phyloP scores from a whole-genome alignment of 441 rosid genomes.

The Pelargonium cotyledonis region DNA sequence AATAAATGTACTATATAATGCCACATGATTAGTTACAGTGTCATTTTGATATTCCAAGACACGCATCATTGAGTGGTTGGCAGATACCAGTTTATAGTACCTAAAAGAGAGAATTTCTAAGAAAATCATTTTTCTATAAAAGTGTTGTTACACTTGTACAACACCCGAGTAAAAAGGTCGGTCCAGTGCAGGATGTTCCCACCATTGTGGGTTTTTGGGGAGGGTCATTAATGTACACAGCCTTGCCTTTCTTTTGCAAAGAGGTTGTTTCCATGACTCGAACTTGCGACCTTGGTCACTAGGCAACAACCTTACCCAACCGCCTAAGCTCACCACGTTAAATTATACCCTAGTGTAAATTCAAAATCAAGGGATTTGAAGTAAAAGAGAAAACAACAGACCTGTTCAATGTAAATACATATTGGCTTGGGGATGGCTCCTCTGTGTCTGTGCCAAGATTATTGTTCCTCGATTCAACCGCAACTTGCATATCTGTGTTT shows the following conservation, averaged over 20 bases:
- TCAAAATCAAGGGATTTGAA: not conserved
- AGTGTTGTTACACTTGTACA: not conserved
- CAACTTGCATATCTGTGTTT: constrained; percentile 37
- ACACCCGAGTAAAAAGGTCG: not conserved
- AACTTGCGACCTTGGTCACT: no score
- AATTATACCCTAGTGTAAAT: not conserved
- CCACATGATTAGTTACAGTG: not conserved
- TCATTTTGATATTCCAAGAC: not conserved
- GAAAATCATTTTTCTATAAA: not conserved
- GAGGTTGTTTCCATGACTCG: no score
- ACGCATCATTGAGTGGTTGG: not conserved
- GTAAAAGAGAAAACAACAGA: constrained; percentile 20
- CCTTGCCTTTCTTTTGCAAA: no score
- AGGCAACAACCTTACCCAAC: no score
- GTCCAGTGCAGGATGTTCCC: no score
- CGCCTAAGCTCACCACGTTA: no score
- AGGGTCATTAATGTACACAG: no score
- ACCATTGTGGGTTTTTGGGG: no score
- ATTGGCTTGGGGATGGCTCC: constrained; percentile 39
- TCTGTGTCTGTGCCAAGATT: constrained; percentile 31
- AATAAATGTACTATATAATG: constrained; percentile 2
- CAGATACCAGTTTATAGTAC: not conserved
- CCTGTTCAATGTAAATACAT: constrained; percentile 54
- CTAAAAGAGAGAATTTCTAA: not conserved
- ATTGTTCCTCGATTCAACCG: constrained; percentile 33